Base-by-base conservation (phyloP, 148 eudicot species). In the Rhododendron griersonianum region DNA sequence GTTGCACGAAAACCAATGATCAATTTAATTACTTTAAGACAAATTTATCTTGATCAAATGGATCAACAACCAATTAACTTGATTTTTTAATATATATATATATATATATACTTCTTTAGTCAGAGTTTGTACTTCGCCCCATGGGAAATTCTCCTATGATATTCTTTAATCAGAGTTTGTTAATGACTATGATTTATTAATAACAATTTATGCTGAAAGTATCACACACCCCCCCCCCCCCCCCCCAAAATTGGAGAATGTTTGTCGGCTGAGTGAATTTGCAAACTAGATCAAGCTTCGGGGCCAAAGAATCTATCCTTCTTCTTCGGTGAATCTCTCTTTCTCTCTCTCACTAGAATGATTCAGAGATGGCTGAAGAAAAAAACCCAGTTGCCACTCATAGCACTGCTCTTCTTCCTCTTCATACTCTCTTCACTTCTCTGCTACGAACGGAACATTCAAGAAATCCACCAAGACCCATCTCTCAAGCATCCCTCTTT, bases 361-460 rank as follows among this genome's bases (percentile, higher is more conserved):
- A 90, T 85, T 86, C 91, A 90, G 63, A 90, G 82, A 75, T 93
- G 94, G 92, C 87, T 81, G 85, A 93, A 92, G 89, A 94, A 86
- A 86, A 91, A 88, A 89, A 45, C 83, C 44, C 93, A 90, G 79
- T 88, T 92, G 35, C 99, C 95, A 35, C 48, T 93, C 1, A 73
- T 92, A 41, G 90, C 93, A 35, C 79, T 95, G 21, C 18, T 91
- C 39, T 95, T 94, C 67, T 88, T 93, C 84, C 80, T 90, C 80
- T 90, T 93, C 76, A 89, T 96, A n/a, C 87, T 89, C 15, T 89
- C 87, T 67, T 82, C 95, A 59, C 75, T 95, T 23, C 87, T 94
- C 61, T 92, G 89, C 88, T 93, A 82, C 80, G 98, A 96, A 74
- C 87, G 85, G 51, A 90, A 85, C 84, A 88, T 94, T 89, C 91